Base-by-base conservation (phyloP, 495 filamentous ascomycete genomes). In the Cercophora scortea region DNA sequence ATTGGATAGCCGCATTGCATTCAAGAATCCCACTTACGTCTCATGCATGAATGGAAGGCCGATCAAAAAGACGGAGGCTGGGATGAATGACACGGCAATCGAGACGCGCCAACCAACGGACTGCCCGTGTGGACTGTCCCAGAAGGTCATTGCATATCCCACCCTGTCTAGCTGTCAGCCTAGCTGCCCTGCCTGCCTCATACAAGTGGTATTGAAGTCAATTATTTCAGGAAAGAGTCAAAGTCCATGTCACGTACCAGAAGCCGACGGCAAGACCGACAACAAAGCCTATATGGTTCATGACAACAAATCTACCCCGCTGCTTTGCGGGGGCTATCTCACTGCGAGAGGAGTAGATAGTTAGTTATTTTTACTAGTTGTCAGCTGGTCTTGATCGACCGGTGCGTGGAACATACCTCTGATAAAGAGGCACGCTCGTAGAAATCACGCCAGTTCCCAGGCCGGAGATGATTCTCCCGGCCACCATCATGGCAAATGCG, bases 211-310 rank as follows among this genome's bases (percentile, higher is more conserved):
- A 45, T n/a, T n/a, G n/a, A n/a, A n/a, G n/a, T n/a, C n/a, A n/a
- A n/a, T n/a, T n/a, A n/a, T n/a, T n/a, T 17, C 6, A 13, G 34
- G 4, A 17, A 6, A 4, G 38, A 46, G 13, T 12, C n/a, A 4
- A 42, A 18, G 25, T 25, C 25, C 25, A 12, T 41, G 8, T 10
- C 32, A 25, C 68, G 44, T 63, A 79, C 77, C 79, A 82, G 50
- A 82, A 79, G 0, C 78, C 79, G 3, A 52, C 45, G 0, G 75
- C 75, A 2, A 82, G 51, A 34, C 79, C 78, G 10, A 68, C 67
- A 35, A 81, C 72, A 45, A 82, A 71, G 6, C 79, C 78, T 54
- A 81, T 70, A 46, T 82, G 79, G 54, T 81, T 81, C 57, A 81
- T 65, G 18, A 81, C 76, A 2, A 82, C 78, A 49, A 75, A 75